A percentile compares a stretch with the other conserved stretches of the same genome.
Conservation (phyloP, 371 early-diverging fungal genomes). For the Encephalitozoon romaleae region DNA sequence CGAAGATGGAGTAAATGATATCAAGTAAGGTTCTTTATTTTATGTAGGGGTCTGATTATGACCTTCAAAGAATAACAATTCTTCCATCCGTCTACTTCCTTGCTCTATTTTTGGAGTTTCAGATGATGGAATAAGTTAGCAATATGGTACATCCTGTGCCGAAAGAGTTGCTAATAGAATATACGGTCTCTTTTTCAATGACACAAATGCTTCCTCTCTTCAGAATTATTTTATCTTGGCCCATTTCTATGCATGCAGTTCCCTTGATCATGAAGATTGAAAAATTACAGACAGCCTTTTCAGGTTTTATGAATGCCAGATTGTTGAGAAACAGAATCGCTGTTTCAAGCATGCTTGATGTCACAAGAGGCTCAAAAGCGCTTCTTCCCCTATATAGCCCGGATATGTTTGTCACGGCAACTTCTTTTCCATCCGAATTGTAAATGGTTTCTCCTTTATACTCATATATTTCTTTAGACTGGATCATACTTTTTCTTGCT, state of each 20-base stretch:
- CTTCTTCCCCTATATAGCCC: not conserved
- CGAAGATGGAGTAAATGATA: constrained; percentile 5
- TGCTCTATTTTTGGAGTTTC: not conserved
- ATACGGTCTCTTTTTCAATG: constrained; percentile 26
- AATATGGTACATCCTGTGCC: constrained; percentile 13
- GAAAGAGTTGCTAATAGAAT: constrained; percentile 17
- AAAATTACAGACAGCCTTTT: constrained; percentile 32
- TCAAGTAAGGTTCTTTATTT: not conserved
- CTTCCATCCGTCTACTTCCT: too few relatives aligned
- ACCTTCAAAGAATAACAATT: not conserved
- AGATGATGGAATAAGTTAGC: constrained; percentile 7
- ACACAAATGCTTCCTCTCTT: constrained; percentile 38
- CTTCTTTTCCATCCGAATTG: not conserved
- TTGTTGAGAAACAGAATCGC: constrained; percentile 40
- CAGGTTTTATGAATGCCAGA: constrained; percentile 29
- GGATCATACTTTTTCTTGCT: not conserved
- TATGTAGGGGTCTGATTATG: not conserved
- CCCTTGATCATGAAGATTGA: constrained; percentile 47
- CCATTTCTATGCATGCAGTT: constrained; percentile 16
- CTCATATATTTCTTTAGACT: not conserved
- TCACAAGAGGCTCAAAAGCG: constrained; percentile 23
- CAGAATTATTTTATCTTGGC: not conserved
- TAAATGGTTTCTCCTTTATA: not conserved
- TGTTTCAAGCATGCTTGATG: constrained; percentile 16
- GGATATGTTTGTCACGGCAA: not conserved